Base-by-base conservation (phyloP, 2,329 filamentous ascomycete species). In the Diaporthe caulivora region DNA sequence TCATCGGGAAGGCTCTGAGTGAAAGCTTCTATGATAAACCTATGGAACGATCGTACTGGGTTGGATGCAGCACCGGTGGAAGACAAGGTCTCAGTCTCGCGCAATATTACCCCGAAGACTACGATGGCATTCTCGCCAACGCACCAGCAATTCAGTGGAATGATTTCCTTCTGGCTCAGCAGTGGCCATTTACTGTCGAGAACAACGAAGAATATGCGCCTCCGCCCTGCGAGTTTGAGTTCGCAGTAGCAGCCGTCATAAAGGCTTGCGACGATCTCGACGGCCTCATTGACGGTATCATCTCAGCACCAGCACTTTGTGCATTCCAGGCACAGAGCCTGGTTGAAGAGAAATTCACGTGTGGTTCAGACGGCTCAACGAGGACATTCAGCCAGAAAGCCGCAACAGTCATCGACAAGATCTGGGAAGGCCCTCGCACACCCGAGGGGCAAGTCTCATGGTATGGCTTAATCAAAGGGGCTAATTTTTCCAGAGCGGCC, bases 121-220 rank as follows among this genome's bases (percentile, higher is more conserved):
- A 55, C 17, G 67, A 70, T 21, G 53, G 67, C 18, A 42, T 70
- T 2, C 5, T 70, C 5, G 67, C 67, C 37, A 53, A 70, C 3
- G 67, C 67, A 24, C 53, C 53, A 3, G 67, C 67, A 2, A 42
- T 70, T 10, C 53, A 70, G 18, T 49, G 53, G 67, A 70, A 70
- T 26, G 53, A 70, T 8, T 70, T 70, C 53, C 55, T 42, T 1
- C 51, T 58, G 8, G 67, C 67, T 3, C 67, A 70, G 21, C 11
- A 58, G 67, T 70, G 67, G 67, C 37, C 67, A 2, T 58, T 58
- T 26, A 58, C 24, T 3, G 67, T 70, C 13, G 53, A 70, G 42
- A 58, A 49, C 51, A 47, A 44, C n/a, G 53, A 70, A 10, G 67
- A 21, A 10, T 70, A 70, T n/a, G 29, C 31, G 26, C 26, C 40